Evolutionary conservation across 2,329 filamentous ascomycete species (phyloP).

Genomic region (Aspergillus eucalypticola): DNA sequence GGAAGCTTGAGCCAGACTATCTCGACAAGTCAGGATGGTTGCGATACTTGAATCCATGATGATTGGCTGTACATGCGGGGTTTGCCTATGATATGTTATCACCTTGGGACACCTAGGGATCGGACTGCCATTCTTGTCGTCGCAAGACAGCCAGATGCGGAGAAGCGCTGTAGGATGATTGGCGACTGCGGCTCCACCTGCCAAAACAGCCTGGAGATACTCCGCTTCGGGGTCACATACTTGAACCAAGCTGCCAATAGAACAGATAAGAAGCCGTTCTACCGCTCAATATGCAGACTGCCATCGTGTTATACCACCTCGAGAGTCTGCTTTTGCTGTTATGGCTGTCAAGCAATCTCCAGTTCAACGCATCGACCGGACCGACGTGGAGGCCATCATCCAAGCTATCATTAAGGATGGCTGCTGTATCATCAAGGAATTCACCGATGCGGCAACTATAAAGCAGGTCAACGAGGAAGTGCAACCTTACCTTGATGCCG

Average conservation of each 20-base stretch:
- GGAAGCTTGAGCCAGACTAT: background rate
- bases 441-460: slow-evolving; percentile 8
- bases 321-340: background rate
- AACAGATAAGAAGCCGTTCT: background rate
- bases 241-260: too few species aligned
- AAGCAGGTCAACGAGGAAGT: slow-evolving; percentile 7
- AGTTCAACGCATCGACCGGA: slow-evolving; percentile 12
- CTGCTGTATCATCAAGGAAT: slow-evolving; percentile 13
- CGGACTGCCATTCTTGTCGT: too few species aligned
- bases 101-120: background rate
- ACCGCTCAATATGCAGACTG: background rate
- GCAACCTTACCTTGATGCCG: slow-evolving; percentile 13
- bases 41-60: background rate
- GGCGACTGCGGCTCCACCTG: background rate
- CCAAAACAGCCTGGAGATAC: background rate
- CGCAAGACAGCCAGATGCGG: background rate
- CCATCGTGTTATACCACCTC: background rate
- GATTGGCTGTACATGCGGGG: background rate
- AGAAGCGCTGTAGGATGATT: background rate
- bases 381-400: background rate
- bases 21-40: background rate
- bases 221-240: background rate
- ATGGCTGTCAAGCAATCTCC: slow-evolving; percentile 8
- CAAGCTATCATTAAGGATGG: slow-evolving; percentile 12
- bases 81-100: background rate